Conservation (phyloP, 768 basidiomycete species). For the Boletus reticuloceps region DNA sequence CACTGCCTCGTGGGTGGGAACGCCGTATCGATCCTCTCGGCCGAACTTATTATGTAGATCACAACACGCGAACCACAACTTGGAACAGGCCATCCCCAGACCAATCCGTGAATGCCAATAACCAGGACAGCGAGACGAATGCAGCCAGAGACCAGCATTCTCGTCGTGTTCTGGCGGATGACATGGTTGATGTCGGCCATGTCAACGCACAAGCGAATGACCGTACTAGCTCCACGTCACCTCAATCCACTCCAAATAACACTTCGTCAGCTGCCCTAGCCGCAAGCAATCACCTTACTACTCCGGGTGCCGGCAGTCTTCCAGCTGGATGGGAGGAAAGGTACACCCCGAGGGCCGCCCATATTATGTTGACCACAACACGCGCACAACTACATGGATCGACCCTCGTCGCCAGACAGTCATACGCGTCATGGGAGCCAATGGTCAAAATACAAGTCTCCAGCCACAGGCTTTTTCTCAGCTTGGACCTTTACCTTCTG, state of each 20-base stretch:
- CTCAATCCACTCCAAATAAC: conserved; percentile 29
- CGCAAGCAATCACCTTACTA: conserved; percentile 49
- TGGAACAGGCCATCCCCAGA: conserved; percentile 91
- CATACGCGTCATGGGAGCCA: conserved; percentile 94
- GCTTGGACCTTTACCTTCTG: conserved; percentile 93
- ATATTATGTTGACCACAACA: conserved; percentile 99
- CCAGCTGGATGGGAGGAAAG: conserved; percentile 99
- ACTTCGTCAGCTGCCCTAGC: conserved; percentile 49
- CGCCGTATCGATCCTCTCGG: conserved; percentile 95
- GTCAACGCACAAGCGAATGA: conserved; percentile 38
- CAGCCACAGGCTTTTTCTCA: conserved; percentile 97
- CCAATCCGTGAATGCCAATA: conserved; percentile 66
- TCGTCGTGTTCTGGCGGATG: conserved; percentile 79
- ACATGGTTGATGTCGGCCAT: conserved; percentile 74
- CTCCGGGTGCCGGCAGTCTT: conserved; percentile 80
- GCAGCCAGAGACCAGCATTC: conserved; percentile 86
- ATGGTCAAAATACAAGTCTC: conserved; percentile 80
- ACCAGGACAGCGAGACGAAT: conserved; percentile 76
- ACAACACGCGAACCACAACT: conserved; percentile 95
- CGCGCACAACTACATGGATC: conserved; percentile 99
- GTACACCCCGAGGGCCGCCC: conserved; percentile 96
- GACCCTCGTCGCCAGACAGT: conserved; percentile 97
- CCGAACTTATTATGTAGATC: conserved; percentile 97
- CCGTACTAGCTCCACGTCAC: conserved; percentile 36
- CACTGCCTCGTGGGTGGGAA: conserved; percentile 93